These are phyloP conservation scores for Aegilops speltoides DNA, from an alignment of 176 grass and related monocot species.

Conservation along the genomic window DNA sequence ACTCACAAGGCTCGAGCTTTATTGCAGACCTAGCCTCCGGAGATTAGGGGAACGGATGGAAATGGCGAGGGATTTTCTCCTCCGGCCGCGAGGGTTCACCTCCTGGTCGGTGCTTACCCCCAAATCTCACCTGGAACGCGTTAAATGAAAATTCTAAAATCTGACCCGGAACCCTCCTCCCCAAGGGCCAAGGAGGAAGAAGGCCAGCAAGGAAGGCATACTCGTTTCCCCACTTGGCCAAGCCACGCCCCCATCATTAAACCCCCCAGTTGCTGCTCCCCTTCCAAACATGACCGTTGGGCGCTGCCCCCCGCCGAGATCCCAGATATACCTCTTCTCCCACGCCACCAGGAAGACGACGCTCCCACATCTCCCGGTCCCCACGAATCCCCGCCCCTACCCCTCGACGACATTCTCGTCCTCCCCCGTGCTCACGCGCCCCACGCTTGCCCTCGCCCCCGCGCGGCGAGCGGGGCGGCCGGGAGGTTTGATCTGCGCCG, in stretches of 20 bases:
- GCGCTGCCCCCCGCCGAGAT: conserved; percentile 38
- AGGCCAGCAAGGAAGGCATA: conserved; percentile 26
- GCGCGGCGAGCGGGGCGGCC: neutral
- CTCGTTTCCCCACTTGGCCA: conserved; percentile 2
- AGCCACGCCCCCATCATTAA: conserved; percentile 30
- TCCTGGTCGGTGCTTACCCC: too few species aligned
- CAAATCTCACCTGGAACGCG: too few species aligned
- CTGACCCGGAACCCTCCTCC: too few species aligned
- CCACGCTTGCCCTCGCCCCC: neutral
- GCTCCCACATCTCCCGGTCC: neutral
- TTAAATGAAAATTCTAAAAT: too few species aligned
- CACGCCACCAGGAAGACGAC: neutral
- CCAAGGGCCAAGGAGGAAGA: too few species aligned
- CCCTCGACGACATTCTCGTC: neutral
- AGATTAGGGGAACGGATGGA: too few species aligned
- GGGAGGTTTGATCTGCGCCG: conserved; percentile 2
- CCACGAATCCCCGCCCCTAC: conserved; percentile 9
- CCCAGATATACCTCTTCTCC: conserved; percentile 32
- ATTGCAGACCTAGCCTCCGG: too few species aligned
- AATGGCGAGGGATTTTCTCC: too few species aligned
- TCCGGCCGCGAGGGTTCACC: too few species aligned
- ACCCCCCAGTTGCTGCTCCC: neutral
- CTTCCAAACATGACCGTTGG: conserved; percentile 60
- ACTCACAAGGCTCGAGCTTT: too few species aligned
- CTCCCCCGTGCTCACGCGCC: conserved; percentile 15